Conservation (phyloP, 257 asterid species). For the Jasminum sambac region DNA sequence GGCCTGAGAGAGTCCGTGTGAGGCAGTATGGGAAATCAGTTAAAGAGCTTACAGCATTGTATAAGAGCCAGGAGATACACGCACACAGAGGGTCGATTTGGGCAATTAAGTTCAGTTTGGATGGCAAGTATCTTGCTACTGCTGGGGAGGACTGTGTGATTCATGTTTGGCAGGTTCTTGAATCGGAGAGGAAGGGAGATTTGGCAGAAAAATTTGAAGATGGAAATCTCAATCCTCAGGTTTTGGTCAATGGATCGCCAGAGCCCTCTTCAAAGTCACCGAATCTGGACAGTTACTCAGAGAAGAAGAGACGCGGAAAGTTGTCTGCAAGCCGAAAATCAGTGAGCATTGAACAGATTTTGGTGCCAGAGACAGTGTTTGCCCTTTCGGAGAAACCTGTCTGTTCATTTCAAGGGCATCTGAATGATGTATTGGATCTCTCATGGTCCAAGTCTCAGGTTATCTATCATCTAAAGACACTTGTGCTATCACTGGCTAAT, state of each 20-base stretch:
- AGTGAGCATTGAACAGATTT: constrained; percentile 70
- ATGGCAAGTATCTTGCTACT: constrained; percentile 93
- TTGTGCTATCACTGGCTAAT: constrained; percentile 10
- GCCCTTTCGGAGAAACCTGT: constrained; percentile 79
- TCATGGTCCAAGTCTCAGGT: constrained; percentile 99
- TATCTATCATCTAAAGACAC: constrained; percentile 26
- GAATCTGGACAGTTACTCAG: constrained; percentile 57
- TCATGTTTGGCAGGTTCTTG: constrained; percentile 90
- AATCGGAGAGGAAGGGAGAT: constrained; percentile 88
- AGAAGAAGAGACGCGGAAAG: constrained; percentile 84
- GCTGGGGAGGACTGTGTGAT: constrained; percentile 98
- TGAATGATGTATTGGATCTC: constrained; percentile 84
- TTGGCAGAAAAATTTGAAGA: constrained; percentile 74
- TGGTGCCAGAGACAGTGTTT: constrained; percentile 82
- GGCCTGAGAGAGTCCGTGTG: constrained; percentile 81
- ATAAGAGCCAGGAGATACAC: constrained; percentile 85
- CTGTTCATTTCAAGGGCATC: constrained; percentile 85
- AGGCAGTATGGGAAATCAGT: constrained; percentile 90
- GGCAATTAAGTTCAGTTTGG: constrained; percentile 95
- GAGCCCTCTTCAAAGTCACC: constrained; percentile 79
- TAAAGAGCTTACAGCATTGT: constrained; percentile 82
- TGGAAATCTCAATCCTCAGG: constrained; percentile 69
- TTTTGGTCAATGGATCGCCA: constrained; percentile 77
- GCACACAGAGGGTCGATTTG: constrained; percentile 94
- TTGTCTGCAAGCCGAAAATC: constrained; percentile 82